phyloP scores from a whole-genome alignment of 768 basidiomycete genomes.

The Termitomyces sp. region DNA sequence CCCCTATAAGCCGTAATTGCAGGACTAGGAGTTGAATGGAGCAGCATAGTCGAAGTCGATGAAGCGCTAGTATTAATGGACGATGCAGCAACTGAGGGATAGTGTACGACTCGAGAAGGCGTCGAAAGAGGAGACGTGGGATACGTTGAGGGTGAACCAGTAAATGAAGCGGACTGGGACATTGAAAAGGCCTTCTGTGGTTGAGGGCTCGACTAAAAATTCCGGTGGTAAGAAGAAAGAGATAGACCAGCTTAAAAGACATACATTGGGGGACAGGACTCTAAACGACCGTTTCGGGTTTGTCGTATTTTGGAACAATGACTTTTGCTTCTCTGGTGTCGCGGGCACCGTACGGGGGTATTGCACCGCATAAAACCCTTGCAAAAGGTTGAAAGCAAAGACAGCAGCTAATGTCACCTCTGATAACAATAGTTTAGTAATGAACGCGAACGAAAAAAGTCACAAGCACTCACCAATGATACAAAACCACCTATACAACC shows the following conservation, averaged over 20 bases:
- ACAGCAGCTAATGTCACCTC: slow-evolving; percentile 33
- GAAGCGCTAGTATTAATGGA: slow-evolving; percentile 34
- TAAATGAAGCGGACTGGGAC: slow-evolving; percentile 34
- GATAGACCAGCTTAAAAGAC: slow-evolving; percentile 10
- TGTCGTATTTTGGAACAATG: slow-evolving; percentile 20
- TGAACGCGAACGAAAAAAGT: background rate
- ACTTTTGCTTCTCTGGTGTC: slow-evolving; percentile 33
- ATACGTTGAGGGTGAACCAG: slow-evolving; percentile 27
- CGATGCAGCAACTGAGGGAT: slow-evolving; percentile 28
- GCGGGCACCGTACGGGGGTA: slow-evolving; percentile 40
- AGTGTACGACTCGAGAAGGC: slow-evolving; percentile 38
- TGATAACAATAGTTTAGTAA: slow-evolving; percentile 15
- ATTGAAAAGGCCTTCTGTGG: slow-evolving; percentile 43
- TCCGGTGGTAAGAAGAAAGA: background rate
- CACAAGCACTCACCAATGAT: slow-evolving; percentile 32
- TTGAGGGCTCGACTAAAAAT: slow-evolving; percentile 37
- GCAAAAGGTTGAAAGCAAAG: slow-evolving; percentile 39
- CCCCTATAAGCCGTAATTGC: slow-evolving; percentile 43
- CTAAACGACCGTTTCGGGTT: slow-evolving; percentile 37
- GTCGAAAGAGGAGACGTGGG: slow-evolving; percentile 40
- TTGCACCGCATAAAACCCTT: slow-evolving; percentile 39
- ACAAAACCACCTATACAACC: slow-evolving; percentile 38
- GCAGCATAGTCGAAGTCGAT: slow-evolving; percentile 30
- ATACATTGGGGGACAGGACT: slow-evolving; percentile 40
- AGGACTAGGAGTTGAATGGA: slow-evolving; percentile 39